Conservation (phyloP, 345 rosid species). For the Rubroshorea leprosula region DNA sequence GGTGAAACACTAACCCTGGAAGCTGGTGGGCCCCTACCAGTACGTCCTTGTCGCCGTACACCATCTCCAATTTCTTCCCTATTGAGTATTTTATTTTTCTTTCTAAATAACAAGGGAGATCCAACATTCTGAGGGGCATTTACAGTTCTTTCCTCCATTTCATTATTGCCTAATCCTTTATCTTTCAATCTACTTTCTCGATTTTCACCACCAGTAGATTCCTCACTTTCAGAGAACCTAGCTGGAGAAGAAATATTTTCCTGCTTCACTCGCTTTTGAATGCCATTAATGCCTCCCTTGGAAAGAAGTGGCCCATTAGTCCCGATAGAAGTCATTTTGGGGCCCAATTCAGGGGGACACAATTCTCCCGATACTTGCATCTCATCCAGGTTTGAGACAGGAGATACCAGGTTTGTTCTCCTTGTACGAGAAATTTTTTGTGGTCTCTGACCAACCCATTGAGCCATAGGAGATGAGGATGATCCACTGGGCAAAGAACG, state of each 20-base stretch:
- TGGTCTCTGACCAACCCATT: slow-evolving; percentile 57
- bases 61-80: slow-evolving; percentile 43
- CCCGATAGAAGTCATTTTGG: slow-evolving; percentile 32
- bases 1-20: slow-evolving; percentile 33
- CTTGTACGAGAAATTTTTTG: slow-evolving; percentile 53
- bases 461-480: slow-evolving; percentile 46
- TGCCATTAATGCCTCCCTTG: slow-evolving; percentile 28
- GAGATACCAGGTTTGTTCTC: slow-evolving; percentile 51
- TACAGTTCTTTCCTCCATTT: slow-evolving; percentile 28
- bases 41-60: slow-evolving; percentile 47
- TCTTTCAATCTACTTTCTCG: slow-evolving; percentile 33
- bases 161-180: slow-evolving; percentile 25
- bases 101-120: slow-evolving; percentile 24
- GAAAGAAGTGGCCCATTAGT: slow-evolving; percentile 25
- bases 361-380: slow-evolving; percentile 38
- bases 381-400: slow-evolving; percentile 48
- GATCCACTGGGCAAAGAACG: slow-evolving; percentile 42
- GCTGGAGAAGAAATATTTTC: slow-evolving; percentile 47
- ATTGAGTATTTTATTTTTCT: slow-evolving; percentile 31
- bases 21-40: slow-evolving; percentile 33
- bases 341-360: slow-evolving; percentile 29
- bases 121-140: slow-evolving; percentile 24
- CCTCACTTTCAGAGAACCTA: slow-evolving; percentile 53
- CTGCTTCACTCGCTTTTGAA: slow-evolving; percentile 34
- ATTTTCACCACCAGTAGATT: slow-evolving; percentile 41